phyloP scores from a whole-genome alignment of 768 basidiomycete genomes.

The Lyophyllum shimeji region DNA sequence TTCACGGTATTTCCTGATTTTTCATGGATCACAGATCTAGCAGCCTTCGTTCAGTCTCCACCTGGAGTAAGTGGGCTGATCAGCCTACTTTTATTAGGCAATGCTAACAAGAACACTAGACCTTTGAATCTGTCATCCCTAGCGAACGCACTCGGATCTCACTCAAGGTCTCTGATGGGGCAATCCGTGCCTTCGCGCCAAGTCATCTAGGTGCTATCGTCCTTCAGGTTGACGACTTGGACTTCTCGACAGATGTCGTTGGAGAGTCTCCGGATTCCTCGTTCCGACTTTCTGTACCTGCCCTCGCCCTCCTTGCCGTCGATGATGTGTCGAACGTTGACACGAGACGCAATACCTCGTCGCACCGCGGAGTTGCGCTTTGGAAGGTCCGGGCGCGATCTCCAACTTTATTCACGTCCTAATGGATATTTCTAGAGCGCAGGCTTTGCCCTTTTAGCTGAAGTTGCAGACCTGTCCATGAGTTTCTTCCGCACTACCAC shows the following conservation, averaged over 20 bases:
- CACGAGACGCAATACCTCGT: slow-evolving; percentile 23
- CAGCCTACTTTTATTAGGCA: not conserved
- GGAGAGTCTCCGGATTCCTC: slow-evolving; percentile 60
- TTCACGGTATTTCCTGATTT: slow-evolving; percentile 62
- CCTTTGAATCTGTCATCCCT: slow-evolving; percentile 92
- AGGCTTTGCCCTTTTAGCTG: slow-evolving; percentile 72
- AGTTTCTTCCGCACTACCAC: slow-evolving; percentile 31
- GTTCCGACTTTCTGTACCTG: slow-evolving; percentile 47
- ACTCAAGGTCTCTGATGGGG: slow-evolving; percentile 66
- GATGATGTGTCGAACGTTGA: slow-evolving; percentile 31
- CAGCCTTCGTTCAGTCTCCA: slow-evolving; percentile 73
- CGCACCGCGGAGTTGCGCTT: slow-evolving; percentile 36
- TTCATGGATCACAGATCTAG: slow-evolving; percentile 61
- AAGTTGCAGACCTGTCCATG: slow-evolving; percentile 52
- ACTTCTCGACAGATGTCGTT: slow-evolving; percentile 72
- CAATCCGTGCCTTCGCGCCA: slow-evolving; percentile 58
- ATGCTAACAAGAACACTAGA: slow-evolving; percentile 33
- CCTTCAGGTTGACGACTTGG: slow-evolving; percentile 59
- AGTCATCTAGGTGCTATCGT: slow-evolving; percentile 66
- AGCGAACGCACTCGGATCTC: slow-evolving; percentile 77
- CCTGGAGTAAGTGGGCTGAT: slow-evolving; percentile 67
- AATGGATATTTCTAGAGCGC: slow-evolving; percentile 37
- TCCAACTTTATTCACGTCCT: not conserved
- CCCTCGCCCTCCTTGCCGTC: slow-evolving; percentile 46
- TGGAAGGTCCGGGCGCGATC: slow-evolving; percentile 63